These are phyloP conservation scores for Apophysomyces sp. DNA, from an alignment of 371 early-diverging fungal species.

Conservation along the genomic window DNA sequence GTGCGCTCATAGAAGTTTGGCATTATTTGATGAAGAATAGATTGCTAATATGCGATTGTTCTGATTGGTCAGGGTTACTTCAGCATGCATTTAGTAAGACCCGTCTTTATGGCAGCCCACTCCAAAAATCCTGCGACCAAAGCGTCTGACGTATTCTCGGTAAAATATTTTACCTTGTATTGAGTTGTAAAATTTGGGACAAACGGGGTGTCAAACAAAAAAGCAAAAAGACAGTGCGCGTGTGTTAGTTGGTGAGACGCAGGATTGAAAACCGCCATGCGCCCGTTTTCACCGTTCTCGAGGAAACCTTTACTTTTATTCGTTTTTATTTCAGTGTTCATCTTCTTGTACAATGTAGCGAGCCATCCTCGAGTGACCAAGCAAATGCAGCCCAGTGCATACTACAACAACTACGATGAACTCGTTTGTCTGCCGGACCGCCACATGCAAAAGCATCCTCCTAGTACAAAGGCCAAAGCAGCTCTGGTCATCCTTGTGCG, in stretches of 20 bases:
- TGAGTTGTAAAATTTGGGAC: too few relatives aligned
- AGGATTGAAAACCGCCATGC: conserved; percentile 13
- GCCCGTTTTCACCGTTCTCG: conserved; percentile 31
- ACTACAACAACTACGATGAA: conserved; percentile 47
- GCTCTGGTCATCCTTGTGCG: conserved; percentile 49
- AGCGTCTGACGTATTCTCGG: too few relatives aligned
- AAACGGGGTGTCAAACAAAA: not conserved
- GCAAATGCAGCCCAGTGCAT: conserved; percentile 45
- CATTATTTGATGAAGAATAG: too few relatives aligned
- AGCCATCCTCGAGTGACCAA: conserved; percentile 41
- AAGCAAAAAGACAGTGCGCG: too few relatives aligned
- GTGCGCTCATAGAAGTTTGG: too few relatives aligned
- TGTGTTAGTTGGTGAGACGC: too few relatives aligned
- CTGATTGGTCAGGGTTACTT: too few relatives aligned
- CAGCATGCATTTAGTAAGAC: too few relatives aligned
- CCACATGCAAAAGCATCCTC: conserved; percentile 32
- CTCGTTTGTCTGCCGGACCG: conserved; percentile 45
- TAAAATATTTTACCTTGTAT: too few relatives aligned
- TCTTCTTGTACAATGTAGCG: conserved; percentile 42
- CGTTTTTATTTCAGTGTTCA: conserved; percentile 28
- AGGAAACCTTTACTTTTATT: conserved; percentile 35
- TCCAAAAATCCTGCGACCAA: too few relatives aligned
- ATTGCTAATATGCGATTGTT: too few relatives aligned
- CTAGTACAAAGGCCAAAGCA: conserved; percentile 45
- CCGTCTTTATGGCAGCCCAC: too few relatives aligned